phyloP scores from a whole-genome alignment of 1,284 basidiomycete genomes.

The Malassezia restricta region DNA sequence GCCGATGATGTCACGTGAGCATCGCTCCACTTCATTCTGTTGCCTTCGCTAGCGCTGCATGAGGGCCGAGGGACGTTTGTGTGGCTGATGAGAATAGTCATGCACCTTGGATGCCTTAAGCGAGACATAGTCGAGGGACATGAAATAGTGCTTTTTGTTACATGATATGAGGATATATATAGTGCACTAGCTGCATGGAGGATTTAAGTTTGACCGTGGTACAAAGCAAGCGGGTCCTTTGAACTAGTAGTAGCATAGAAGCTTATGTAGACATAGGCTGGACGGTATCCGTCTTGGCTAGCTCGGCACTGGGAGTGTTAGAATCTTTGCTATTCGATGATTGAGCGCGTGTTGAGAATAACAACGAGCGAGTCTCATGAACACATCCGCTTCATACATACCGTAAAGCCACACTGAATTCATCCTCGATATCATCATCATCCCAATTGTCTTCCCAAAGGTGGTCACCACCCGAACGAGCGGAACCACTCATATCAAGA shows the following conservation, averaged over 20 bases:
- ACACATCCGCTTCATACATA: slow-evolving; percentile 48
- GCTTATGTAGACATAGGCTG: slow-evolving; percentile 27
- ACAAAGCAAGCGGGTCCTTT: too few relatives aligned
- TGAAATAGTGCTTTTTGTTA: too few relatives aligned
- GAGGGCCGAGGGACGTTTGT: too few relatives aligned
- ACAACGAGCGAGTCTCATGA: background rate
- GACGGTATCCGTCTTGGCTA: slow-evolving; percentile 25
- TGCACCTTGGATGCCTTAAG: too few relatives aligned
- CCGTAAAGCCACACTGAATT: slow-evolving; percentile 90
- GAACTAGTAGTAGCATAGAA: background rate
- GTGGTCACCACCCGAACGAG: slow-evolving; percentile 49
- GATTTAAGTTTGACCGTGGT: too few relatives aligned
- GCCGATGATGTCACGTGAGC: too few relatives aligned
- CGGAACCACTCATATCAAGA: slow-evolving; percentile 15
- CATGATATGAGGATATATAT: too few relatives aligned
- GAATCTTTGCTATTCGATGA: background rate
- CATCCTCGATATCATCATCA: slow-evolving; percentile 94
- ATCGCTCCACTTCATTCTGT: too few relatives aligned
- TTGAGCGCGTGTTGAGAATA: background rate
- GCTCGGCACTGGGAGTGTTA: slow-evolving; percentile 23
- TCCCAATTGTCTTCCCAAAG: slow-evolving; percentile 99
- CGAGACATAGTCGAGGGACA: too few relatives aligned
- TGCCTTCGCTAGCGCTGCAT: too few relatives aligned
- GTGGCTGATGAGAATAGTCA: too few relatives aligned
- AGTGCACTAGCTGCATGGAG: too few relatives aligned